Evolutionary conservation across 1,284 basidiomycete genomes (phyloP).

Genomic region (Filobasidium uniguttulatum): DNA sequence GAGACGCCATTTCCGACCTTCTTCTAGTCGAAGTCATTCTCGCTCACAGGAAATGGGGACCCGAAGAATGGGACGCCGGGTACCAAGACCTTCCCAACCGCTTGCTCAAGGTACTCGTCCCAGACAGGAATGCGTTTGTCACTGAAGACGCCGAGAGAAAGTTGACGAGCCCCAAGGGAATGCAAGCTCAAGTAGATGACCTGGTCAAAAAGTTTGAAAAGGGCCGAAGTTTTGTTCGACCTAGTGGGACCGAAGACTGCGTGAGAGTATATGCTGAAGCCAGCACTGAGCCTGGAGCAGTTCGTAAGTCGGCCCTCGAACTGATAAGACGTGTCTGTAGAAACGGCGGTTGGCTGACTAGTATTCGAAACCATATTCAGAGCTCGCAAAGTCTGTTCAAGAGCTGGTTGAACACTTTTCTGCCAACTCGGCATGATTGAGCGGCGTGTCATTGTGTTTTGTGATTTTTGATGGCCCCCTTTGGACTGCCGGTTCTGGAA

Average conservation of each 20-base stretch:
- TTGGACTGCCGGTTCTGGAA: too few species aligned
- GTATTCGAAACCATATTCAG: background rate
- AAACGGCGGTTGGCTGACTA: background rate
- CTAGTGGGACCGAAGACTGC: conserved; percentile 96
- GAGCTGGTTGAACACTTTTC: background rate
- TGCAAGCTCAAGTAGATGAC: conserved; percentile 80
- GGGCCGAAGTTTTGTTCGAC: conserved; percentile 85
- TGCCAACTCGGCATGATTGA: too few species aligned
- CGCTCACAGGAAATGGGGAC: conserved; percentile 69
- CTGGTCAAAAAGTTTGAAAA: conserved; percentile 65
- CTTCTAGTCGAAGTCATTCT: conserved; percentile 89
- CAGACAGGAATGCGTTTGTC: conserved; percentile 68
- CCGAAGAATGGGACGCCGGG: conserved; percentile 79
- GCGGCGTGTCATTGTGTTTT: too few species aligned
- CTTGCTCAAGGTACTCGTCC: conserved; percentile 87
- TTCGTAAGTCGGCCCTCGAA: conserved; percentile 5
- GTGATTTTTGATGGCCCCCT: too few species aligned
- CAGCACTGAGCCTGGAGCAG: conserved; percentile 54
- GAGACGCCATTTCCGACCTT: conserved; percentile 93
- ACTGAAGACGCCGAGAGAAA: conserved; percentile 90
- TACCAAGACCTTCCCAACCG: conserved; percentile 93
- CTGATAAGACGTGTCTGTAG: too few species aligned
- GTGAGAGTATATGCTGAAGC: conserved; percentile 98
- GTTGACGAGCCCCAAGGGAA: conserved; percentile 60
- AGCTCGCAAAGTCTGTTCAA: background rate